Percentiles rank a stretch among this genome's conserved stretches.
Conservation (phyloP, 2,329 filamentous ascomycete species). For the Trichoderma sp. region DNA sequence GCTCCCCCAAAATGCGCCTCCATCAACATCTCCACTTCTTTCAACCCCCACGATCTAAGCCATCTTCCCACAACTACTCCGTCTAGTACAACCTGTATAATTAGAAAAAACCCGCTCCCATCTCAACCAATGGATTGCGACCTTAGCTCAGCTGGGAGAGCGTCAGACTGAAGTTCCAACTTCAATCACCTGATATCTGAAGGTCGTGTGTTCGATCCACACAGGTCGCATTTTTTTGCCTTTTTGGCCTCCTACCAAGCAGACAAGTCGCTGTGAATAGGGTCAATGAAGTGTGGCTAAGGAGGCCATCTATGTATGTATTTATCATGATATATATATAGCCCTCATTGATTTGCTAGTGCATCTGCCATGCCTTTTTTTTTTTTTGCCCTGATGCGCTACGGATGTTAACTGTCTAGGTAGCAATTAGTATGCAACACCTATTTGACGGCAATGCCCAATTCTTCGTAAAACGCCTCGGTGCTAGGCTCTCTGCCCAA, state of each 20-base stretch:
- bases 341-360: not conserved
- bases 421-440: not conserved
- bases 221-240: slow-evolving; percentile 17
- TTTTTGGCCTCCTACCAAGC: not conserved
- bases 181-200: slow-evolving; percentile 16
- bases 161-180: slow-evolving; percentile 18
- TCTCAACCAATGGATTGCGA: slow-evolving; percentile 5
- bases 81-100: not conserved
- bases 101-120: not conserved
- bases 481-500: slow-evolving; percentile 71
- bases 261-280: not conserved
- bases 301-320: not conserved
- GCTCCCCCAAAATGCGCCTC: not conserved
- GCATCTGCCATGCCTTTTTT: not conserved
- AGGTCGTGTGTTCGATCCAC: slow-evolving; percentile 20
- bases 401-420: not conserved
- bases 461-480: slow-evolving; percentile 76
- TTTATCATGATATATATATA: not conserved
- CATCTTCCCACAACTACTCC: not conserved
- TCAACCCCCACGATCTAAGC: not conserved
- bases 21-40: not conserved
- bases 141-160: slow-evolving; percentile 20
- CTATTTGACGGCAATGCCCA: slow-evolving; percentile 47
- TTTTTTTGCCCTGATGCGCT: not conserved
- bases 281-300: not conserved